Percentiles rank a stretch among this genome's conserved stretches.
phyloP scores from a whole-genome alignment of 176 grass and related monocot species.

The Areca catechu region DNA sequence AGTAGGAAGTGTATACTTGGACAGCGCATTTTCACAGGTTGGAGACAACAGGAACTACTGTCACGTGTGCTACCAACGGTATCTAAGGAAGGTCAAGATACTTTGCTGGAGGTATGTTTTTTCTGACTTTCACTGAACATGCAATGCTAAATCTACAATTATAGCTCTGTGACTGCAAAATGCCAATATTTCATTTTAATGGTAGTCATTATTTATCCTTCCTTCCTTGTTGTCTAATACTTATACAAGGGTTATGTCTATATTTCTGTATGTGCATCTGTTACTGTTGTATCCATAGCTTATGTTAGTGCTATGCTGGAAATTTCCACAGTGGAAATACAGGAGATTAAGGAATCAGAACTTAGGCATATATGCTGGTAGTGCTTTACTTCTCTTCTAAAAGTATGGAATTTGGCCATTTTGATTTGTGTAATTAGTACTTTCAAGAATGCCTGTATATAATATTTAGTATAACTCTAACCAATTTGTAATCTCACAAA shows the following conservation, averaged over 20 bases:
- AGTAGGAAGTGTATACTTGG: conserved; percentile 70
- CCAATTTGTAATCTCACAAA: no score
- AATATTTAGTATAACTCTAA: no score
- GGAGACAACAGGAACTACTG: conserved; percentile 70
- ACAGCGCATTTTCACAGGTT: conserved; percentile 71
- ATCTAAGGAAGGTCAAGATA: conserved; percentile 45
- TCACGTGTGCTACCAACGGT: conserved; percentile 50
- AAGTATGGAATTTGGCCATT: no score
- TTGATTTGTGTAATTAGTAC: no score
- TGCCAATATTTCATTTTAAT: background rate
- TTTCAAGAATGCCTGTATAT: no score
- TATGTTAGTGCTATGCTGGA: background rate
- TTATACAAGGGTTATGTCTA: background rate
- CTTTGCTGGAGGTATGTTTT: conserved; percentile 53
- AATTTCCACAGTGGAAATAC: background rate
- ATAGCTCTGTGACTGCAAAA: conserved; percentile 2
- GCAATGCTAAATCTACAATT: background rate
- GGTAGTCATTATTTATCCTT: background rate
- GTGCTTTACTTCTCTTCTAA: no score
- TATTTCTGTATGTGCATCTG: background rate
- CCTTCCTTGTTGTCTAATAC: background rate
- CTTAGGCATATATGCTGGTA: no score
- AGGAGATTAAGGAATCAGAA: no score
- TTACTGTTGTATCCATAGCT: background rate
- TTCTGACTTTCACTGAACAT: background rate